A percentile compares a stretch with the other conserved stretches of the same genome.
Conservation (phyloP, 228 moss, liverwort and hornwort species). For the Sphagnum magellanicum region DNA sequence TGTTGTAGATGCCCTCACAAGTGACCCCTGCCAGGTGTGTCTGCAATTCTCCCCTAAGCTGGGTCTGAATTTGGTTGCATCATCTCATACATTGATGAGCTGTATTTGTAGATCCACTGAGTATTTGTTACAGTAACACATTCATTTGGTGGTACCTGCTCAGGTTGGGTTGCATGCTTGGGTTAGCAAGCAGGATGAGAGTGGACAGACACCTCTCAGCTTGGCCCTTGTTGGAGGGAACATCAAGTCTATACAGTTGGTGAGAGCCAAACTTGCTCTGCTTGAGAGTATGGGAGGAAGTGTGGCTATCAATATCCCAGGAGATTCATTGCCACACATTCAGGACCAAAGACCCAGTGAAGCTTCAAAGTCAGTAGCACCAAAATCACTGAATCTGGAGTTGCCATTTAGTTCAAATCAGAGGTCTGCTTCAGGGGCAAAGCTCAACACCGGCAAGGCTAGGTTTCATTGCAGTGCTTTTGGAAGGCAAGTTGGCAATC, state of each 20-base stretch:
- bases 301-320: slow-evolving; percentile 35
- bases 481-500: slow-evolving; percentile 17
- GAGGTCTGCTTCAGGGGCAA: slow-evolving; percentile 19
- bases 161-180: slow-evolving; percentile 79
- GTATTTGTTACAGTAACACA: too few relatives aligned
- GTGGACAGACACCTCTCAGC: slow-evolving; percentile 57
- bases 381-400: slow-evolving; percentile 11
- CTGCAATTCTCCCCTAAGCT: background rate
- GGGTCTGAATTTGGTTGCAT: too few relatives aligned
- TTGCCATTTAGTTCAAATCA: slow-evolving; percentile 19
- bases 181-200: slow-evolving; percentile 47
- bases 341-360: slow-evolving; percentile 13
- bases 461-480: background rate
- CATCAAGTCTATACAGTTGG: slow-evolving; percentile 47
- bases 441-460: slow-evolving; percentile 5
- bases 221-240: slow-evolving; percentile 47
- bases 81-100: too few relatives aligned
- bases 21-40: slow-evolving; percentile 61
- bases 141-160: too few relatives aligned
- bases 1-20: slow-evolving; percentile 72
- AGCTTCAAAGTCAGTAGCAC: background rate
- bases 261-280: slow-evolving; percentile 39
- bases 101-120: too few relatives aligned
- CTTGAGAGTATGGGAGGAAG: slow-evolving; percentile 16
- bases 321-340: slow-evolving; percentile 3